Evolutionary conservation across 2,329 filamentous ascomycete genomes (phyloP).

Genomic region (Alternaria conjuncta): DNA sequence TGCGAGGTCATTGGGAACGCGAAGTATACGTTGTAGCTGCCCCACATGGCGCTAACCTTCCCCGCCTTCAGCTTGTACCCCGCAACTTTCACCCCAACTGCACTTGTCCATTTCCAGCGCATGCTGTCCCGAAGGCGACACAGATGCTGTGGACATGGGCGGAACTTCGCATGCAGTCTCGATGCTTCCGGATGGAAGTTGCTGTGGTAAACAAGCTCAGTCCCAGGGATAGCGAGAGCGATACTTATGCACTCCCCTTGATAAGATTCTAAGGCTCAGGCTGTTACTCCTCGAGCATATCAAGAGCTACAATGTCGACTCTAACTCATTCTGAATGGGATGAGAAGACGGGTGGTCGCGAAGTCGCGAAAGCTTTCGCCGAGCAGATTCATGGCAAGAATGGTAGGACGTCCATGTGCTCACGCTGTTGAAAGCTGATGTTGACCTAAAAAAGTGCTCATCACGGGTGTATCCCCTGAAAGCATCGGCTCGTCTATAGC

Average conservation of each 20-base stretch:
- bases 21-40: conserved; percentile 8
- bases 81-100: conserved; percentile 14
- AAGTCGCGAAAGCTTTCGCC: conserved; percentile 41
- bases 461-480: conserved; percentile 43
- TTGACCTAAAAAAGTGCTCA: conserved; percentile 43
- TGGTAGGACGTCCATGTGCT: conserved; percentile 11
- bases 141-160: background rate
- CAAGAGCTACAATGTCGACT: background rate
- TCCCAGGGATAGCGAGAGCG: background rate
- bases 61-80: conserved; percentile 26
- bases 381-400: conserved; percentile 36
- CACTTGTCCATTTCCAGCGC: conserved; percentile 6
- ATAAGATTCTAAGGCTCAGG: background rate
- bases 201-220: background rate
- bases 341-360: conserved; percentile 37
- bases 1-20: conserved; percentile 5
- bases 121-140: background rate
- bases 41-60: conserved; percentile 29
- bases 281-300: background rate
- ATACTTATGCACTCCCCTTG: background rate
- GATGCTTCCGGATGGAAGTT: background rate
- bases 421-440: accelerated
- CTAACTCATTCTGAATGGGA: conserved; percentile 47
- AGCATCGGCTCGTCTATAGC: conserved; percentile 41
- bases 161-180: background rate